Percentiles rank a stretch among this genome's conserved stretches.
phyloP scores from a whole-genome alignment of 805 yeast species.

The Priceomyces medius region DNA sequence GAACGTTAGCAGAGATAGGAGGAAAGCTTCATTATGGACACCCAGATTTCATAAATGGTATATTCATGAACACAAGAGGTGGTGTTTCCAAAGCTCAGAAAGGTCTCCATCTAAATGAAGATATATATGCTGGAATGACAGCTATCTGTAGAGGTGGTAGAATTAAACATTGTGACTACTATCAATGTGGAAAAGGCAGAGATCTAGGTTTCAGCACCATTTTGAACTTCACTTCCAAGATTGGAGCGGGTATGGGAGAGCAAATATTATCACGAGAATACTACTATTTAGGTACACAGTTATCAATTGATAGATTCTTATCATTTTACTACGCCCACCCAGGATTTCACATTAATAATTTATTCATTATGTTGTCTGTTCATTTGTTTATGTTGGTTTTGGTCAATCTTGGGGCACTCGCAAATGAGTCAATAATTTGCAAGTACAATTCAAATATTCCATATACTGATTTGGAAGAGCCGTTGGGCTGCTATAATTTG shows the following conservation, averaged over 20 bases:
- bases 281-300: constrained; percentile 83
- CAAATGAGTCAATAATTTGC: constrained; percentile 70
- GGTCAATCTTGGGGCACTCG: constrained; percentile 76
- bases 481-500: constrained; percentile 82
- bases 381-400: constrained; percentile 80
- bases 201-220: constrained; percentile 93
- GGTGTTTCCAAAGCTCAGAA: constrained; percentile 94
- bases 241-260: constrained; percentile 99
- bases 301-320: constrained; percentile 85
- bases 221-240: constrained; percentile 88
- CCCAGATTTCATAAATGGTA: constrained; percentile 89
- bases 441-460: constrained; percentile 63
- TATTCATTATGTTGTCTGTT: constrained; percentile 84
- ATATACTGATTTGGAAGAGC: constrained; percentile 68
- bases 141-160: constrained; percentile 89
- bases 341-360: constrained; percentile 90
- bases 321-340: constrained; percentile 97
- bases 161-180: constrained; percentile 92
- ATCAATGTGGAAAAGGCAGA: constrained; percentile 96
- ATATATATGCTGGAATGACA: constrained; percentile 93
- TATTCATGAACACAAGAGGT: constrained; percentile 93
- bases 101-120: constrained; percentile 90
- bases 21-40: constrained; percentile 95
- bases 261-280: constrained; percentile 90
- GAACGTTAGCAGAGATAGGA: constrained; percentile 91